Conservation (phyloP, 2,329 filamentous ascomycete species). For the Gliomastix tumulicola region DNA sequence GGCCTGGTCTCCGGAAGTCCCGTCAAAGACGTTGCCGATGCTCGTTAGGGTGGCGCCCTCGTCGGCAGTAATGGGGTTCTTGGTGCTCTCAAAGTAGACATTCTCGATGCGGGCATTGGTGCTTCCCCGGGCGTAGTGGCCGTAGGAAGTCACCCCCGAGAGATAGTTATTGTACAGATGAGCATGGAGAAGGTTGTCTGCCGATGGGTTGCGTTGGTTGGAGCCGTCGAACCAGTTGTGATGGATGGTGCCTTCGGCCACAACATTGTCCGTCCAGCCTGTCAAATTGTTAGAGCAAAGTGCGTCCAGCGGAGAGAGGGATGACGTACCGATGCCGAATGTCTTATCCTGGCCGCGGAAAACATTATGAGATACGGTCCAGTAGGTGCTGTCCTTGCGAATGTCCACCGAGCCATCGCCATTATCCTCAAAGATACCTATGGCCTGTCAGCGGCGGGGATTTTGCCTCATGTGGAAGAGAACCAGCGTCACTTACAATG, state of each 20-base stretch:
- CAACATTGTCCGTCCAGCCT: conserved; percentile 17
- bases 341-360: conserved; percentile 16
- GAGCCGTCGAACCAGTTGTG: conserved; percentile 15
- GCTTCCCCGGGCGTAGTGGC: conserved; percentile 14
- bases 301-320: too few relatives aligned
- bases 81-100: conserved; percentile 13
- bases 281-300: too few relatives aligned
- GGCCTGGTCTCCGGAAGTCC: conserved; percentile 6
- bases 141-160: conserved; percentile 12
- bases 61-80: conserved; percentile 11
- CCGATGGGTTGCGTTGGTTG: conserved; percentile 14
- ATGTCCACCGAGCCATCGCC: conserved; percentile 14
- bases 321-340: conserved; percentile 14
- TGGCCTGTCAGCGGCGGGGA: neutral
- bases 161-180: conserved; percentile 19
- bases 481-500: conserved; percentile 11
- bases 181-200: conserved; percentile 14
- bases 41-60: conserved; percentile 7
- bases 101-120: conserved; percentile 16
- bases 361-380: conserved; percentile 15
- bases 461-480: neutral
- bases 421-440: conserved; percentile 9
- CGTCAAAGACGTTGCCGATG: conserved; percentile 9
- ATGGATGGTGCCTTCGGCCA: conserved; percentile 14
- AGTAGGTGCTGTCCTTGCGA: conserved; percentile 15